Evolutionary conservation across 225 moss, liverwort and hornwort species (phyloP).

Genomic region (Polytrichum commune): DNA sequence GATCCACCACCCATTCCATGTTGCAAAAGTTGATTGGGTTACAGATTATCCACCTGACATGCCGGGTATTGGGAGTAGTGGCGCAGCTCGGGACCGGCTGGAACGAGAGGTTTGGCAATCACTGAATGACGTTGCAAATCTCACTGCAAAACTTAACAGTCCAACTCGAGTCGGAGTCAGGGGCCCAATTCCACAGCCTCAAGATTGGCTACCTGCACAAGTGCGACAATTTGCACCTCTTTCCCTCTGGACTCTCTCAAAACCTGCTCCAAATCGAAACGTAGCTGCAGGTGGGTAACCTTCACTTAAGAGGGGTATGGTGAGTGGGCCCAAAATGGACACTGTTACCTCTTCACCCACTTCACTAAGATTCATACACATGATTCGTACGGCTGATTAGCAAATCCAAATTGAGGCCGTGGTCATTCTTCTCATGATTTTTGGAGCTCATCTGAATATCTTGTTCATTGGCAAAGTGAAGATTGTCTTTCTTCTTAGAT

Average conservation of each 20-base stretch:
- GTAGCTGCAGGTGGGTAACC: slow-evolving; percentile 2
- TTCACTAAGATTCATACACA: too few species aligned
- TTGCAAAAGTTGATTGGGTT: neutral
- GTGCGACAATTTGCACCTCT: slow-evolving; percentile 8
- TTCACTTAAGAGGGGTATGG: too few species aligned
- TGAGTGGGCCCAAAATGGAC: too few species aligned
- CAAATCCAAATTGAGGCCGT: too few species aligned
- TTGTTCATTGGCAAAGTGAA: too few species aligned
- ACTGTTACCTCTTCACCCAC: too few species aligned
- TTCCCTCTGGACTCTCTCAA: neutral
- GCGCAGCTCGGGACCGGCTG: neutral
- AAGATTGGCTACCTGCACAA: slow-evolving; percentile 1
- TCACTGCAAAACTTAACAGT: neutral
- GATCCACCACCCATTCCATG: slow-evolving; percentile 4
- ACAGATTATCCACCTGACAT: slow-evolving; percentile 3
- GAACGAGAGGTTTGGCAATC: slow-evolving; percentile 11
- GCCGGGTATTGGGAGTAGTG: neutral
- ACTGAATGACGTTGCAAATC: neutral
- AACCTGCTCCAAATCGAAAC: slow-evolving; percentile 3
- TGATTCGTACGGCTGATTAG: too few species aligned
- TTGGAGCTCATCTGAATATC: neutral
- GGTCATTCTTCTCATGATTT: neutral
- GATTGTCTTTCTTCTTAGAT: too few species aligned
- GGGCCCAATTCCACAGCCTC: too few species aligned
- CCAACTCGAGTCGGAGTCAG: neutral